Percentiles rank a stretch among this genome's conserved stretches.
Evolutionary conservation across 2,329 filamentous ascomycete genomes (phyloP).

Genomic region (Rasamsonia emersonii): DNA sequence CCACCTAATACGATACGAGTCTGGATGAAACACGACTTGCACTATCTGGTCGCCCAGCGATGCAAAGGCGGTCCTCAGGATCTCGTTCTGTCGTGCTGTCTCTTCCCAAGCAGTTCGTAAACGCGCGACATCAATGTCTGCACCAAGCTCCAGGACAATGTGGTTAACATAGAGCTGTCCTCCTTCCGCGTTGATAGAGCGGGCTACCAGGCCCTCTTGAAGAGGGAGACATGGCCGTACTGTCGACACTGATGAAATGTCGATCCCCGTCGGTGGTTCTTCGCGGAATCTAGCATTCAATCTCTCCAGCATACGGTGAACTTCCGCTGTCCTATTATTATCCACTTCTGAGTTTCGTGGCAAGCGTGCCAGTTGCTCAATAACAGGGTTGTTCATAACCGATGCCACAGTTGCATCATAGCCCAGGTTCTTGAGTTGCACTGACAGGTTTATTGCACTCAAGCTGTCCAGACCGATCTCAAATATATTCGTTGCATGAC

Average conservation of each 20-base stretch:
- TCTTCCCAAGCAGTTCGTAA: conserved; percentile 28
- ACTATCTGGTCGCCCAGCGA: conserved; percentile 25
- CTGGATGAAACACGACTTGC: conserved; percentile 23
- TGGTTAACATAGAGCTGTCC: conserved; percentile 33
- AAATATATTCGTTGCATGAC: conserved; percentile 24
- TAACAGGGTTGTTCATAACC: conserved; percentile 25
- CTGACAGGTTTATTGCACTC: conserved; percentile 27
- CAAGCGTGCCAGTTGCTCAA: conserved; percentile 24
- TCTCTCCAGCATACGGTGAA: conserved; percentile 9
- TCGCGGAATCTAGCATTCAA: conserved; percentile 15
- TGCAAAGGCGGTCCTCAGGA: conserved; percentile 20
- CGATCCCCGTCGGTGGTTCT: conserved; percentile 8
- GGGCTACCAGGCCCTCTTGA: conserved; percentile 31
- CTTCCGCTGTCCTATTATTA: conserved; percentile 1
- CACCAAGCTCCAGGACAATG: conserved; percentile 20
- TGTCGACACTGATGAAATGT: conserved; percentile 8
- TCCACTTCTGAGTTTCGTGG: conserved; percentile 10
- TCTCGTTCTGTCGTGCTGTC: neutral
- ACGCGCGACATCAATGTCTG: conserved; percentile 17
- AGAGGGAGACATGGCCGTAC: conserved; percentile 29
- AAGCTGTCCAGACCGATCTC: conserved; percentile 32
- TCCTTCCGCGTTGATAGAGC: conserved; percentile 25
- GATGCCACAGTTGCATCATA: conserved; percentile 25
- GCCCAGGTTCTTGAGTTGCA: conserved; percentile 24
- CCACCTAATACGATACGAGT: conserved; percentile 13